Evolutionary conservation across 257 asterid genomes (phyloP), one percentile per base, ranked within the genome.

Genomic region (Solanum acaule): DNA sequence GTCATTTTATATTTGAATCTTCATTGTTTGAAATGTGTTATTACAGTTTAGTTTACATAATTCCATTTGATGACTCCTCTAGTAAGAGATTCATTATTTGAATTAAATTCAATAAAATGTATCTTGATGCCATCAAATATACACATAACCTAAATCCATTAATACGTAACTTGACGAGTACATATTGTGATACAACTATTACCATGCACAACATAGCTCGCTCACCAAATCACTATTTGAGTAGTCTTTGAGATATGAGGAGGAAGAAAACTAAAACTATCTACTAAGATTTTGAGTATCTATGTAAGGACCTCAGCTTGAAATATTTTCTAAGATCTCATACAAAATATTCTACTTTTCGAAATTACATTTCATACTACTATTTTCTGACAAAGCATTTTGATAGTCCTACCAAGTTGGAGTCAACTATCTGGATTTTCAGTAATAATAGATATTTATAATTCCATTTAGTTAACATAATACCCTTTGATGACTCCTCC

Each of bases 61-160:
- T 68, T 27, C 10, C 37, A 15, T 88, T 71, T 44, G 46, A 94
- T 89, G 72, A 93, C 98, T 59, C 98, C 96, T 31, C 20, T 67
- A 12, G 73, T 67, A 25, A 25, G 22, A 68, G 75, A 13, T 27
- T 95, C 96, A 15, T 93, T 93, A 75, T 94, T 94, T 6, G 96
- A 96, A 33, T 91, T 33, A 90, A 92, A 94, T 20, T 93, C 91
- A 4, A 67, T 67, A 65, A 11, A n/a, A 13, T 68, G 75, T 68
- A 68, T 27, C 35, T 68, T 68, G 76, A 29, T 68, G 20, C 22
- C 76, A 3, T 68, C 33, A 68, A 27, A 68, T 68, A 27, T 68
- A 6, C 6, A 27, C 20, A 27, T 13, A 13, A 27, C 35, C 2
- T 10, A 23, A 63, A 61, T 31, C 10, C 11, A 33, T 33, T 77